Percentiles rank a stretch among this genome's conserved stretches.
These are phyloP conservation scores for Rhodotorula toruloides DNA, from an alignment of 768 basidiomycete genomes.

Conservation along the genomic window DNA sequence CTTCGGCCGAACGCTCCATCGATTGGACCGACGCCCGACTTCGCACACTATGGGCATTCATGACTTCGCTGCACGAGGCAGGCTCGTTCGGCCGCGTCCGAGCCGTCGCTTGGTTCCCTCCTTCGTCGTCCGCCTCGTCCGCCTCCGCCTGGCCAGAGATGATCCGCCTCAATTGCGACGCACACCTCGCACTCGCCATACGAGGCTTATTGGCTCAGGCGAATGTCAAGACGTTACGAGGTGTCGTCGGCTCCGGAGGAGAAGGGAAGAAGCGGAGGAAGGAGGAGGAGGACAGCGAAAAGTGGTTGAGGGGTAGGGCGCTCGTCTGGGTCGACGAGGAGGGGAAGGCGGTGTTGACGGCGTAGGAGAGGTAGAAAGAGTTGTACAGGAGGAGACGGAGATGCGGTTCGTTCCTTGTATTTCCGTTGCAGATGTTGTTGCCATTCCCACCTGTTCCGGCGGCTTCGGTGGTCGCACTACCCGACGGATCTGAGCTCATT, in stretches of 20 bases:
- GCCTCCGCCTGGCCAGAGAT: neutral
- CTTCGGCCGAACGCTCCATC: neutral
- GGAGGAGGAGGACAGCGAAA: neutral
- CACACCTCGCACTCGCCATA: conserved; percentile 28
- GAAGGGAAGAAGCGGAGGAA: neutral
- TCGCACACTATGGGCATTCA: neutral
- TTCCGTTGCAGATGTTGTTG: no score
- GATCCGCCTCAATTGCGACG: conserved; percentile 15
- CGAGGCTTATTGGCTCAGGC: neutral
- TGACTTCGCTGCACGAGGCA: neutral
- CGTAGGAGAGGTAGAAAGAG: no score
- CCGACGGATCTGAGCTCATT: no score
- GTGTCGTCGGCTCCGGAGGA: neutral
- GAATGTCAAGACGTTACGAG: neutral
- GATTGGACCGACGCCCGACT: conserved; percentile 28
- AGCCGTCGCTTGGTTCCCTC: neutral
- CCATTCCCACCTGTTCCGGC: no score
- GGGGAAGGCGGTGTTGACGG: conserved; percentile 6
- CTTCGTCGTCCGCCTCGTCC: neutral
- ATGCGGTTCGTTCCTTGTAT: no score
- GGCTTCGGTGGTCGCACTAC: no score
- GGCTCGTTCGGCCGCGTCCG: conserved; percentile 7
- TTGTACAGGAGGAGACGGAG: no score
- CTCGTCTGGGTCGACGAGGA: conserved; percentile 23
- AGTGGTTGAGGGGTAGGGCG: conserved; percentile 1